phyloP scores from a whole-genome alignment of 2,329 filamentous ascomycete species.

The Fusarium ambrosium region DNA sequence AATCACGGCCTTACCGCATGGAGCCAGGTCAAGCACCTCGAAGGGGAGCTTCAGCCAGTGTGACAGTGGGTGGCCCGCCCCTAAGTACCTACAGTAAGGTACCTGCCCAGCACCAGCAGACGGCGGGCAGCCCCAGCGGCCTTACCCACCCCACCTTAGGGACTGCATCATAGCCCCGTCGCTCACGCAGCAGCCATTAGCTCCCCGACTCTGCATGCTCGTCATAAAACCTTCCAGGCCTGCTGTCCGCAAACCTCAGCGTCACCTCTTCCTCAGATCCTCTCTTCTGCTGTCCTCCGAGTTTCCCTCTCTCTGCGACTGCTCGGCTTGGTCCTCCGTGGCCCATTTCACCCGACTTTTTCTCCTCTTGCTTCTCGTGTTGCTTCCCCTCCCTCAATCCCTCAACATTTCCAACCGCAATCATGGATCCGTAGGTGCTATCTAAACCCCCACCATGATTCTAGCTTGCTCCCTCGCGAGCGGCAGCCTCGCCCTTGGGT shows the following conservation, averaged over 20 bases:
- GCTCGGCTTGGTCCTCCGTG: constrained; percentile 23
- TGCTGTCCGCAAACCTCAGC: constrained; percentile 39
- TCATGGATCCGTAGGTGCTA: constrained; percentile 47
- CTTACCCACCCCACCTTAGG: constrained; percentile 35
- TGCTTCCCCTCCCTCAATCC: constrained; percentile 16
- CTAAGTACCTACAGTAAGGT: background rate
- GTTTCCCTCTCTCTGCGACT: constrained; percentile 17
- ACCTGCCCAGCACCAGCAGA: background rate
- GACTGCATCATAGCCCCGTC: constrained; percentile 49
- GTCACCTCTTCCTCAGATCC: constrained; percentile 42
- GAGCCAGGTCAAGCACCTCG: constrained; percentile 18
- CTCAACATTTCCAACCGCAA: constrained; percentile 37
- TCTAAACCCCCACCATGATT: constrained; percentile 44
- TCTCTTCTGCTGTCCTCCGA: constrained; percentile 33
- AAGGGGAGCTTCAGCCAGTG: constrained; percentile 23
- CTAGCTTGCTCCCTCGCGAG: constrained; percentile 31
- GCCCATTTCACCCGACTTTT: constrained; percentile 16
- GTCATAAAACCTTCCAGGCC: constrained; percentile 49
- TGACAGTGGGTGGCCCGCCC: background rate
- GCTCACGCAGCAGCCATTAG: constrained; percentile 45
- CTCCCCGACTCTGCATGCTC: constrained; percentile 45
- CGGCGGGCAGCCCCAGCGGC: constrained; percentile 11
- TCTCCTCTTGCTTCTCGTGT: constrained; percentile 15
- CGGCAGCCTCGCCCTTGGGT: constrained; percentile 32
- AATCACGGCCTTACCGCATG: constrained; percentile 28